Base-by-base conservation (phyloP, 306 rosid species). In the Biancaea sappan region DNA sequence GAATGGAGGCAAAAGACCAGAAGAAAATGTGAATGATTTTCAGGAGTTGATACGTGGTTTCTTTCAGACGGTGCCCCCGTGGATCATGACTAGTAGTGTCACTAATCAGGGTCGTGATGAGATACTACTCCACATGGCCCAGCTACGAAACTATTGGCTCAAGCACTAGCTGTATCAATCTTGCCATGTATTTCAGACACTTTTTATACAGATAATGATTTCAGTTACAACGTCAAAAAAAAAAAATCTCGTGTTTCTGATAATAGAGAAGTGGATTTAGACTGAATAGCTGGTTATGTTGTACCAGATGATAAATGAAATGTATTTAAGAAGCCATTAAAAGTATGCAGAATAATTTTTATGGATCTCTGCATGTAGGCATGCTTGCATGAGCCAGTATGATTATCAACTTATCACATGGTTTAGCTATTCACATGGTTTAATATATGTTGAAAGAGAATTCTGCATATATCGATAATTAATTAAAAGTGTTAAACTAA, bases 31-130 rank as follows among this genome's bases (percentile, higher is more conserved):
- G 75, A 80, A 84, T 11, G 98, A 90, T 81, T 92, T 95, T 81
- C 96, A 90, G 76, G 94, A 92, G 67, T 75, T 92, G 82, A 89
- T 95, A 21, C 85, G 87, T 0, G 87, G 88, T 58, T 95, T 78
- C 89, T 95, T 95, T 29, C 50, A 84, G 65, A 77, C 98, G 0
- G 88, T 84, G 34, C 98, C 99, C 1, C 99, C 98, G 0, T 95
- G 99, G 99, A 92, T 95, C 77, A 95, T 95, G 99, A 95, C 99
- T 50, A 95, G 99, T 82, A n/a, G n/a, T n/a, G n/a, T n/a, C n/a
- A n/a, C n/a, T n/a, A n/a, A n/a, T n/a, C n/a, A n/a, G n/a, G n/a
- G n/a, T n/a, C n/a, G n/a, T n/a, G n/a, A n/a, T n/a, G n/a, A n/a
- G n/a, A 90, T 92, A 73, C 84, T 95, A 44, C 86, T 95, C 21